Percentiles rank a stretch among this genome's conserved stretches.
Evolutionary conservation across 805 yeast species (phyloP).

Genomic region (Metschnikowia noctiluminum): DNA sequence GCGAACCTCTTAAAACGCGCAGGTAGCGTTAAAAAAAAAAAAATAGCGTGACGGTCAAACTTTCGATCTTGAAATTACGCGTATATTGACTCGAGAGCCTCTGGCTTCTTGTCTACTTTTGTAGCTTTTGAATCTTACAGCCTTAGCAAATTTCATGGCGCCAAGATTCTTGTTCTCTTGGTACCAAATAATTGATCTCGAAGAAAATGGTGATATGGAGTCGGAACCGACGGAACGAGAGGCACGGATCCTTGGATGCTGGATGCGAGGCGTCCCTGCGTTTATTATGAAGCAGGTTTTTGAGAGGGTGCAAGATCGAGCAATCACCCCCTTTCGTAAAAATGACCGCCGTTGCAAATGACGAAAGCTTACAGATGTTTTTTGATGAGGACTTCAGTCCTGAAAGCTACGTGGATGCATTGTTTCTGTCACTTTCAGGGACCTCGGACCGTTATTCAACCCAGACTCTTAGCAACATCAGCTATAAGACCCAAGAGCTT

Average conservation of each 20-base stretch:
- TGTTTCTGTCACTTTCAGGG: conserved; percentile 42
- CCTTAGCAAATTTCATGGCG: too few species aligned
- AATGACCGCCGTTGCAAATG: conserved; percentile 9
- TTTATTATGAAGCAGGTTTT: not conserved
- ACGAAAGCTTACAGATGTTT: conserved; percentile 58
- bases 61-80: too few species aligned
- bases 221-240: not conserved
- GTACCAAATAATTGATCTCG: too few species aligned
- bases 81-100: too few species aligned
- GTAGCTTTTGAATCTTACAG: too few species aligned
- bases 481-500: conserved; percentile 47
- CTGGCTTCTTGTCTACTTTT: too few species aligned
- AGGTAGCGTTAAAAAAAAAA: too few species aligned
- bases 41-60: too few species aligned
- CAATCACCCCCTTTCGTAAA: not conserved
- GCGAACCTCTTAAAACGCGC: not conserved
- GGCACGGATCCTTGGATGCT: not conserved
- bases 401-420: conserved; percentile 60
- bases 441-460: conserved; percentile 26
- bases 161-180: too few species aligned
- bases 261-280: not conserved
- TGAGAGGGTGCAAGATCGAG: not conserved
- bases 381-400: conserved; percentile 66
- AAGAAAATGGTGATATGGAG: too few species aligned
- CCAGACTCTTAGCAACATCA: conserved; percentile 37